Base-by-base conservation (phyloP, 2,329 filamentous ascomycete genomes). In the Fusarium stilboides region DNA sequence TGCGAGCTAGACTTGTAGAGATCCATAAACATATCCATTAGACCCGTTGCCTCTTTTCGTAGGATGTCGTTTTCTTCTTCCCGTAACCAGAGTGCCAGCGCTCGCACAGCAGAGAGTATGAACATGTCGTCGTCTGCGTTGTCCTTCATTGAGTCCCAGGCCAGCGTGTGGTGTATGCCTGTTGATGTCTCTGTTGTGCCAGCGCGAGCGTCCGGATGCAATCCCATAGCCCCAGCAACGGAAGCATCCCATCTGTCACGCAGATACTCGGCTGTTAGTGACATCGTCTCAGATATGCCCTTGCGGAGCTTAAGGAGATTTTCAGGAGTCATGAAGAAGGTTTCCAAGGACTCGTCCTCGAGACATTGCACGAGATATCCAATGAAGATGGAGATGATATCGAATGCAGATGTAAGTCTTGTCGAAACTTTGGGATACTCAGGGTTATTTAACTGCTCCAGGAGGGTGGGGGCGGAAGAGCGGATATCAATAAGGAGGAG, bases 201-300 rank as follows among this genome's bases (percentile, higher is more conserved):
- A 3, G 74, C 64, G 34, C 88, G 84, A 7, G 88, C 87, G 12
- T 86, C 84, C 2, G 85, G 86, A 71, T 91, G 87, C 8, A 91
- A 75, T 4, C 89, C 89, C 75, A 86, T 84, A 8, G 87, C 86
- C 13, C 89, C 89, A 5, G 88, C 86, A n/a, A 87, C 81, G 3
- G 87, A 86, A 6, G 87, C 88, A 73, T 92, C 90, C 88, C 88
- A 92, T n/a, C 90, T 81, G 73, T 92, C 91, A 40, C 89, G 86
- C 3, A 92, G 82, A 75, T 89, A 90, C 77, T 92, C 90, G 62
- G 90, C 84, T 0, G 86, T 85, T 3, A 89, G 77, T 0, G 88
- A 88, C 74, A 92, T 83, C 5, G 89, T 88, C 72, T 92, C 90
- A 1, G 86, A 83, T 51, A 92, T 84, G 55, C 85, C 81, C 50